Conservation (phyloP, 768 basidiomycete species). For the Sporobolomyces pararoseus region DNA sequence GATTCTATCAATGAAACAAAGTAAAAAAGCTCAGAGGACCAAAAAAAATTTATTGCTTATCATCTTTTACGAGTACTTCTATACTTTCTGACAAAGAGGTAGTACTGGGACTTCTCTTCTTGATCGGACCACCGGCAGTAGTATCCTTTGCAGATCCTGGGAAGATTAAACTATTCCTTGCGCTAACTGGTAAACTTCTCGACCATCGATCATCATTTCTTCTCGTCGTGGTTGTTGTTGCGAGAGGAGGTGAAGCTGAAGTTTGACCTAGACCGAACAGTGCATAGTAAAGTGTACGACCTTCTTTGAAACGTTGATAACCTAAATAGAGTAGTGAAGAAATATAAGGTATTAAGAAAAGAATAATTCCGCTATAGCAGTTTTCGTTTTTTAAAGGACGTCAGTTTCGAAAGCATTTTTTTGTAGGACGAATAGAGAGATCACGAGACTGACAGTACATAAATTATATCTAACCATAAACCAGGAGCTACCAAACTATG, state of each 20-base stretch:
- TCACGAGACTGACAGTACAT: not conserved
- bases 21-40: too few relatives aligned
- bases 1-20: too few relatives aligned
- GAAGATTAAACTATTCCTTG: not conserved
- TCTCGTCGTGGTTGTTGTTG: too few relatives aligned
- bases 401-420: not conserved
- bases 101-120: too few relatives aligned
- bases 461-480: not conserved
- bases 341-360: slow-evolving; percentile 10
- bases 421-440: too few relatives aligned
- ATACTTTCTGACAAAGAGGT: too few relatives aligned
- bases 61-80: too few relatives aligned
- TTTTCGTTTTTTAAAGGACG: not conserved
- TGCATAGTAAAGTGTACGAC: slow-evolving; percentile 2
- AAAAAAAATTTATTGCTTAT: too few relatives aligned
- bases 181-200: not conserved
- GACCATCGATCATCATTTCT: not conserved
- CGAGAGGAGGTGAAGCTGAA: not conserved
- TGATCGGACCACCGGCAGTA: too few relatives aligned
- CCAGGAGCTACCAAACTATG: not conserved
- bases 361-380: slow-evolving; percentile 5
- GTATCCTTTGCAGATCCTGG: too few relatives aligned
- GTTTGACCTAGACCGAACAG: slow-evolving; percentile 5
- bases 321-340: slow-evolving; percentile 7
- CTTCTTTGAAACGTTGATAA: slow-evolving; percentile 5